phyloP scores from a whole-genome alignment of 108 stramenopile species.

The Schizochytrium sp. region DNA sequence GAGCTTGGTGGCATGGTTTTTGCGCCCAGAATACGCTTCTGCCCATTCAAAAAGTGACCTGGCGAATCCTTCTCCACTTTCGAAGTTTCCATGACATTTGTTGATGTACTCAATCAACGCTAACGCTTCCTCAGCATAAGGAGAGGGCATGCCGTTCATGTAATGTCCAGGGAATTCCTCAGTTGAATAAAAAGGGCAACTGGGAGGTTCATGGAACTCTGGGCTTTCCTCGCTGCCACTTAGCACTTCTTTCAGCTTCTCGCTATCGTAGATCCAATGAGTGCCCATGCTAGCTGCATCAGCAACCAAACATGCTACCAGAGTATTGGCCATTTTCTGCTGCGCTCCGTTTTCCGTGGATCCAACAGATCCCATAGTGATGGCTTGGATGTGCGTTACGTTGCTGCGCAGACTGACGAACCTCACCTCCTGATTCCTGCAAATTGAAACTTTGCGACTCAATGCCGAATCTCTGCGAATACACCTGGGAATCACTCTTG shows the following conservation, averaged over 20 bases:
- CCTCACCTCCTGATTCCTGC: too few relatives aligned
- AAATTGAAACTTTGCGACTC: too few relatives aligned
- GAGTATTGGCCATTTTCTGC: constrained; percentile 4
- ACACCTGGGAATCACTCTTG: too few relatives aligned
- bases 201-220: constrained; percentile 58
- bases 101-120: constrained; percentile 35
- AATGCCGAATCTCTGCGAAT: too few relatives aligned
- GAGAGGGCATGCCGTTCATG: background rate
- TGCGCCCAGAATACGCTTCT: background rate
- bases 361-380: background rate
- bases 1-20: constrained; percentile 32
- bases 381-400: background rate
- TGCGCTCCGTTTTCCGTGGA: background rate
- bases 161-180: constrained; percentile 42
- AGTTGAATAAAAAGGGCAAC: constrained; percentile 33
- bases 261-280: constrained; percentile 52
- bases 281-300: constrained; percentile 42
- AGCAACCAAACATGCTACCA: background rate
- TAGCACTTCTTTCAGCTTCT: constrained; percentile 15
- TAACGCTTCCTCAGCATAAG: constrained; percentile 23
- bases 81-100: background rate
- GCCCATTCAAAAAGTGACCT: background rate
- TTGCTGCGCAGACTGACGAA: too few relatives aligned
- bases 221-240: background rate
- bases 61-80: background rate